A percentile compares a stretch with the other conserved stretches of the same genome.
Conservation (phyloP, 2,329 filamentous ascomycete genomes). For the Pseudocercospora musae region DNA sequence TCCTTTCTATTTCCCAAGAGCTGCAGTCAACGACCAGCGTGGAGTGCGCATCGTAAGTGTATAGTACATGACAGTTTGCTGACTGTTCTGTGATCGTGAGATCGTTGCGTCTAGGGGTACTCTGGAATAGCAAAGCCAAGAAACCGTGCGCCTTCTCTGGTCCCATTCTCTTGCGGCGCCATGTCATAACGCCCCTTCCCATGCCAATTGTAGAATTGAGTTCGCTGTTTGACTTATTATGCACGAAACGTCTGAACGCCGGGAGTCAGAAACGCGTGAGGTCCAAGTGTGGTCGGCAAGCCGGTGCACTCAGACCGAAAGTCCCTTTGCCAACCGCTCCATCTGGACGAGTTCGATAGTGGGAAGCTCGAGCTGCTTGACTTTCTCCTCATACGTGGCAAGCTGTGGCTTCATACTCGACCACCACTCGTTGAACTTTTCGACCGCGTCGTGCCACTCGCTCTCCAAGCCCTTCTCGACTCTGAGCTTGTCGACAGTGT, state of each 20-base stretch:
- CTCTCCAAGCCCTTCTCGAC: constrained; percentile 22
- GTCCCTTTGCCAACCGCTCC: constrained; percentile 17
- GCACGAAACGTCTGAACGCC: not conserved
- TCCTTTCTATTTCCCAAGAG: not conserved
- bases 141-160: not conserved
- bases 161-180: not conserved
- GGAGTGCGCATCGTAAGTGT: not conserved
- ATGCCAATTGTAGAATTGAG: not conserved
- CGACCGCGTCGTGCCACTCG: constrained; percentile 25
- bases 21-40: constrained; percentile 1
- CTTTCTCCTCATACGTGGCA: constrained; percentile 30
- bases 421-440: constrained; percentile 42
- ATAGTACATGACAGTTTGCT: constrained; percentile 3
- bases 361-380: constrained; percentile 20
- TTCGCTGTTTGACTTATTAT: not conserved
- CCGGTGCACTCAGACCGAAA: constrained; percentile 10
- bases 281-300: not conserved
- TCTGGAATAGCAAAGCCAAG: not conserved
- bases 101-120: constrained; percentile 1
- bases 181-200: not conserved
- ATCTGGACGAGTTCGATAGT: constrained; percentile 18
- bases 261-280: not conserved
- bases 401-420: constrained; percentile 36
- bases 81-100: constrained; percentile 2
- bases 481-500: constrained; percentile 28